phyloP scores from a whole-genome alignment of 345 rosid genomes.

The Citrus medica region DNA sequence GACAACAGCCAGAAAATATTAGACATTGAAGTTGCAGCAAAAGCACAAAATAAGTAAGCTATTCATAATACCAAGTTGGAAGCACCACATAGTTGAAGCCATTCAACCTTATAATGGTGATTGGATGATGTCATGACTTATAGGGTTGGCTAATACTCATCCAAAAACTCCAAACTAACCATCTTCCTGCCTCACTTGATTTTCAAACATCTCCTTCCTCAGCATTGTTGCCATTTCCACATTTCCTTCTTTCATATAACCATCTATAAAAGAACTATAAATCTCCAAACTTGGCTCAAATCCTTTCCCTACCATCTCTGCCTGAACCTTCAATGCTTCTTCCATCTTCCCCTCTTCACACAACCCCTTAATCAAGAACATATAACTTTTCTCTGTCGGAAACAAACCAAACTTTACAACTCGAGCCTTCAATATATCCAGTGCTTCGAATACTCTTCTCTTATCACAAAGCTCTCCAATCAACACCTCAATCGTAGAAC shows the following conservation, averaged over 20 bases:
- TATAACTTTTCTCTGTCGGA: slow-evolving; percentile 56
- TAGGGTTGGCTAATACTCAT: not conserved
- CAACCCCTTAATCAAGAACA: slow-evolving; percentile 50
- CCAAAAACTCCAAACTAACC: slow-evolving; percentile 2
- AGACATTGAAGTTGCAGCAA: not conserved
- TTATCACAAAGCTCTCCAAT: slow-evolving; percentile 42
- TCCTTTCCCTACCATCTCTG: slow-evolving; percentile 85
- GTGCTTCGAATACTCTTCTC: slow-evolving; percentile 48
- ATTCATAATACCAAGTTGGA: not conserved
- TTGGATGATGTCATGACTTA: not conserved
- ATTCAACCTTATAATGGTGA: not conserved
- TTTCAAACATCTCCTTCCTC: slow-evolving; percentile 56
- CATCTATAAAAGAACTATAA: slow-evolving; percentile 57
- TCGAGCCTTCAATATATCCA: slow-evolving; percentile 41
- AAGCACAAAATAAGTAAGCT: not conserved
- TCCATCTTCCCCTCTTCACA: slow-evolving; percentile 62
- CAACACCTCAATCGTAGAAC: slow-evolving; percentile 46
- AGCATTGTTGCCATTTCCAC: slow-evolving; percentile 45
- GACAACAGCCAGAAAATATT: not conserved
- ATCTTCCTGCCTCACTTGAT: slow-evolving; percentile 26
- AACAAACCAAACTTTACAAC: slow-evolving; percentile 31
- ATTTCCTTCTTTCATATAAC: slow-evolving; percentile 53
- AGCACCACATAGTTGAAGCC: not conserved
- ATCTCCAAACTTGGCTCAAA: slow-evolving; percentile 51
- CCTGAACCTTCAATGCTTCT: slow-evolving; percentile 73